Percentiles rank a stretch among this genome's conserved stretches.
Conservation (phyloP, 2,329 filamentous ascomycete genomes). For the Colletotrichum eremochloae region DNA sequence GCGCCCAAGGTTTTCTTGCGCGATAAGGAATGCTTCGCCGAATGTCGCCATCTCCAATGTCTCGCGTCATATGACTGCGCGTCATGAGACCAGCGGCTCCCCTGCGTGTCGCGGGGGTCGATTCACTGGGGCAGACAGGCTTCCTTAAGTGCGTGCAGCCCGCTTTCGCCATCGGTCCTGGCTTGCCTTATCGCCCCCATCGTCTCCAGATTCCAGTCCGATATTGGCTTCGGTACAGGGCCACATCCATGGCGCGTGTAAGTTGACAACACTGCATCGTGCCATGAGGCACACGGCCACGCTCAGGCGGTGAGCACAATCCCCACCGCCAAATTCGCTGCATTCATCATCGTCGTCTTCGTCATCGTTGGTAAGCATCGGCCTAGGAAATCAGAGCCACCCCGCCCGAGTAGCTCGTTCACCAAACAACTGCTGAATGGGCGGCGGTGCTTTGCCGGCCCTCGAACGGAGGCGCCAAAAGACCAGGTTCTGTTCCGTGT, state of each 20-base stretch:
- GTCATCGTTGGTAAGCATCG: not conserved
- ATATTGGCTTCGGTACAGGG: conserved; percentile 12
- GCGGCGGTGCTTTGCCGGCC: not conserved
- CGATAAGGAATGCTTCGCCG: not conserved
- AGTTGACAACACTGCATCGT: not conserved
- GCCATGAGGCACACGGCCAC: not conserved
- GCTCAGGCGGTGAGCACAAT: not conserved
- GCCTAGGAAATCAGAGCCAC: not conserved
- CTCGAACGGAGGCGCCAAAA: not conserved
- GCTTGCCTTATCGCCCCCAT: conserved; percentile 1
- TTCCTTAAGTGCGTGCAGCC: conserved; percentile 36
- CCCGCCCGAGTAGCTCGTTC: conserved; percentile 4
- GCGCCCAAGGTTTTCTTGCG: not conserved
- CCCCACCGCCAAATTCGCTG: not conserved
- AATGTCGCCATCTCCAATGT: conserved; percentile 3
- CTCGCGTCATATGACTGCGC: conserved; percentile 11
- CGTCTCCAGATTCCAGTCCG: conserved; percentile 9
- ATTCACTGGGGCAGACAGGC: conserved; percentile 19
- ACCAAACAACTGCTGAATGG: not conserved
- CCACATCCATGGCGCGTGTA: conserved; percentile 9
- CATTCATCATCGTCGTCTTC: too few relatives aligned
- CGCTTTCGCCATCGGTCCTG: conserved; percentile 24
- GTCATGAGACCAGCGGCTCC: conserved; percentile 10
- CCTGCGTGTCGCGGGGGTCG: conserved; percentile 21
- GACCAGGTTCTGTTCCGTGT: not conserved